Evolutionary conservation across 768 basidiomycete genomes (phyloP).

Genomic region (Auricularia heimuer): DNA sequence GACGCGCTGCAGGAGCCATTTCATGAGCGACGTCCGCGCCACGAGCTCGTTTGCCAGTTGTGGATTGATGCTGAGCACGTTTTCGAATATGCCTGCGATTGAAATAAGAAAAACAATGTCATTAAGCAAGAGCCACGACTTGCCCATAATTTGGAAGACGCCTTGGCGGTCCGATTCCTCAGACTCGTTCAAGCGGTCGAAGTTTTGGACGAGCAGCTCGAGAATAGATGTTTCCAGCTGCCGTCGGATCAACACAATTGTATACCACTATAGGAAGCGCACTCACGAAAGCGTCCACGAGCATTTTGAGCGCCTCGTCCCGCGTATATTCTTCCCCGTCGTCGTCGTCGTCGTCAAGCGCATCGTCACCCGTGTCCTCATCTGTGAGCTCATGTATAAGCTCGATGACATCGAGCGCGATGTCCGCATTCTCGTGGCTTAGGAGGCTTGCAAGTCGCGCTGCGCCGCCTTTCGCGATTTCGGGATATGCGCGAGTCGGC

Average conservation of each 20-base stretch:
- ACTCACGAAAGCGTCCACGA: slow-evolving; percentile 71
- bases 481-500: slow-evolving; percentile 77
- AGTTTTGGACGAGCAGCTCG: slow-evolving; percentile 84
- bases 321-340: slow-evolving; percentile 44
- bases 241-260: slow-evolving; percentile 2
- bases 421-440: slow-evolving; percentile 93
- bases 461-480: slow-evolving; percentile 70
- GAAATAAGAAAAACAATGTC: neutral
- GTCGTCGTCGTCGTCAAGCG: slow-evolving; percentile 48
- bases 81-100: slow-evolving; percentile 77
- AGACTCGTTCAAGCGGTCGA: slow-evolving; percentile 75
- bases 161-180: slow-evolving; percentile 91
- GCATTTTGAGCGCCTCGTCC: slow-evolving; percentile 59
- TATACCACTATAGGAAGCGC: slow-evolving; percentile 3
- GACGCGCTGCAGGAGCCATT: slow-evolving; percentile 74
- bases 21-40: slow-evolving; percentile 60
- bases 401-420: slow-evolving; percentile 91
- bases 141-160: slow-evolving; percentile 86
- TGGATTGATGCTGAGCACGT: slow-evolving; percentile 79
- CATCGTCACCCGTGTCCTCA: slow-evolving; percentile 83
- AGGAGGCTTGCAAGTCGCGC: slow-evolving; percentile 71
- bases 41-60: slow-evolving; percentile 60
- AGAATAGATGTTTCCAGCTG: slow-evolving; percentile 77
- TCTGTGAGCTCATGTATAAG: slow-evolving; percentile 91
- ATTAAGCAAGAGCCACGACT: slow-evolving; percentile 7